Evolutionary conservation across 805 yeast species (phyloP).

Genomic region (Pichia phayaonensis): DNA sequence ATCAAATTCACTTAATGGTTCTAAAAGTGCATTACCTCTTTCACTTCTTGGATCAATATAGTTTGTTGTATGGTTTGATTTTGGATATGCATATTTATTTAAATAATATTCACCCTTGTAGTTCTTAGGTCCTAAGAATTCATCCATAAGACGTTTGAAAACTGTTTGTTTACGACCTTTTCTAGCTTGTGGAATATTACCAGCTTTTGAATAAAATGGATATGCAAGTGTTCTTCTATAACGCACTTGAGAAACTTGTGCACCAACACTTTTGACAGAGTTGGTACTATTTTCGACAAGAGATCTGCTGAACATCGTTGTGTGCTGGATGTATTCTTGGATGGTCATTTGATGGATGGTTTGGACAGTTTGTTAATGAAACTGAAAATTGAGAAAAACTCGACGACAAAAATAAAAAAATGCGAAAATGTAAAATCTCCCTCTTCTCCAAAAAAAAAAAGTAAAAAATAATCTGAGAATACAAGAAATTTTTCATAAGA

Average conservation of each 20-base stretch:
- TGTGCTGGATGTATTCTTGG: neutral
- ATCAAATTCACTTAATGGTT: constrained; percentile 11
- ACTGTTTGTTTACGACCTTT: constrained; percentile 39
- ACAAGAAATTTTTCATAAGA: too few species aligned
- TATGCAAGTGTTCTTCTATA: constrained; percentile 48
- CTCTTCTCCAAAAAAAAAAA: too few species aligned
- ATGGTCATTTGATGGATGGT: neutral
- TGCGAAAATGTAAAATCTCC: neutral
- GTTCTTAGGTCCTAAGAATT: constrained; percentile 77
- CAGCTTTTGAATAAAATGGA: constrained; percentile 42
- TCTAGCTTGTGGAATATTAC: constrained; percentile 30
- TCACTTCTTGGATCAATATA: constrained; percentile 56
- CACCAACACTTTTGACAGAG: constrained; percentile 10
- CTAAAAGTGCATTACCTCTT: constrained; percentile 29
- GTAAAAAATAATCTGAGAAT: too few species aligned
- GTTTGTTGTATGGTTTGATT: constrained; percentile 62
- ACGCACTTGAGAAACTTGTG: constrained; percentile 38
- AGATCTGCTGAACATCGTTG: constrained; percentile 4
- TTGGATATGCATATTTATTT: constrained; percentile 67
- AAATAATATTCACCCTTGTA: constrained; percentile 72
- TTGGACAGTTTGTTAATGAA: neutral
- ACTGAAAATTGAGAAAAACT: neutral
- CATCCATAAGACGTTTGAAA: constrained; percentile 56
- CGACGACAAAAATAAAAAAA: neutral
- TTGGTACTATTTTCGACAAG: constrained; percentile 2